Base-by-base conservation (phyloP, 306 rosid genomes). In the Malus sieversii region DNA sequence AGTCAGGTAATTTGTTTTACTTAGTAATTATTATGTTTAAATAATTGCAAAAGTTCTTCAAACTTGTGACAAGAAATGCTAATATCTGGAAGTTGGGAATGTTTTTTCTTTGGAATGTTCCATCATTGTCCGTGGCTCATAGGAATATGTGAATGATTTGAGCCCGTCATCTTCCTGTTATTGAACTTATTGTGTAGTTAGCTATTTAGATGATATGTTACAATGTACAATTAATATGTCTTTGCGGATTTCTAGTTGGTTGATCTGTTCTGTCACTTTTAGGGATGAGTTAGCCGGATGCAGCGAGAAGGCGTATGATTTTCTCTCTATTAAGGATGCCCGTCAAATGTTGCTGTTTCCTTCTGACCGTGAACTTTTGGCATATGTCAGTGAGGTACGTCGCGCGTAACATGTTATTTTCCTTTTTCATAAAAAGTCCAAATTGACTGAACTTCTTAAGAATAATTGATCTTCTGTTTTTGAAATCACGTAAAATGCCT, bases 281-380 rank as follows among this genome's bases (percentile, higher is more conserved):
- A 95, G 98, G 77, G 98, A 95, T 70, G 98, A 95, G 85, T 92
- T 92, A 87, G 95, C 97, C 27, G 97, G 97, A 76, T 95, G 98
- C 89, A 89, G 97, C 27, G 97, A 95, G 91, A 92, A 90, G 84
- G 98, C 98, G 38, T 95, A 92, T 83, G 98, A 95, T 77, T 86
- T 61, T 82, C 96, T 95, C 53, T 90, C 96, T 19, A 57, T 89
- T 66, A 89, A 83, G 20, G 91, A 95, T 89, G 97, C 98, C 19
- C 85, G 68, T 61, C 89, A 86, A 85, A 90, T 89, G 76, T 81
- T 95, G 87, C 71, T 95, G 69, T 95, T 64, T 85, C 73, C 93
- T 71, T 85, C 92, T 59, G 95, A 90, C 78, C 78, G 87, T 61
- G 96, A 95, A 72, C 97, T 92, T 53, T 64, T 81, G 81, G 86